Evolutionary conservation across 257 asterid species (phyloP), one percentile per base, ranked within the genome.

Genomic region (Solanum bulbocastanum): DNA sequence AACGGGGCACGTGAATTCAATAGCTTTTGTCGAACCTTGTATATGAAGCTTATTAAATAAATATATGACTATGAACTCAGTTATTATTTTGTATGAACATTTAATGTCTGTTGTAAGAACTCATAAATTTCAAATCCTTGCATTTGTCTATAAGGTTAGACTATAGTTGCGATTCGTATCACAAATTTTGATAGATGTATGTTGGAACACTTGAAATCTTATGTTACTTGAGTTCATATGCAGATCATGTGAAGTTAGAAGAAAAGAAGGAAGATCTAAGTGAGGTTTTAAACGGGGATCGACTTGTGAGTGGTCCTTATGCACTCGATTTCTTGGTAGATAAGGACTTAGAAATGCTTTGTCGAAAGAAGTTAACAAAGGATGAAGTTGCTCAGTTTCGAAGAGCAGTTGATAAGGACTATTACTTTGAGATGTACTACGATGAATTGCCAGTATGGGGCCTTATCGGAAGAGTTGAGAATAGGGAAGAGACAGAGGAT

Each of bases 371-470:
- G 40, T 89, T 95, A 32, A 90, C 98, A 16, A 92, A 88, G 92
- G 84, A 90, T 68, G 96, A 95, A 89, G 94, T 92, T 72, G 89
- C 88, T 10, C 94, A 71, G 78, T 95, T 95, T 73, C 92, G 95
- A 39, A 92, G 86, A 76, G 98, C 98, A 7, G 95, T 94, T 1
- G 90, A 93, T 18, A 95, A 94, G 89, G 98, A 95, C 90, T 95
- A 95, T 82, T 95, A 92, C 87, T 94, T 95, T 22, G 95, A 95
- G 52, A 94, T 95, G 98, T 94, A 93, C 90, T 95, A 94, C 27
- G 98, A 95, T 87, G 98, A 95, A 89, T 88, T 95, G 90, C 98
- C 98, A 9, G 89, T 94, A 25, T 95, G 98, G 98, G 98, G 98
- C 33, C 94, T 95, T 73, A 88, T 95, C 32, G 98, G 98, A 25